Percentiles rank a stretch among this genome's conserved stretches.
These are phyloP conservation scores for Taiwanofungus camphoratus DNA, from an alignment of 1,284 basidiomycete genomes.

Conservation along the genomic window DNA sequence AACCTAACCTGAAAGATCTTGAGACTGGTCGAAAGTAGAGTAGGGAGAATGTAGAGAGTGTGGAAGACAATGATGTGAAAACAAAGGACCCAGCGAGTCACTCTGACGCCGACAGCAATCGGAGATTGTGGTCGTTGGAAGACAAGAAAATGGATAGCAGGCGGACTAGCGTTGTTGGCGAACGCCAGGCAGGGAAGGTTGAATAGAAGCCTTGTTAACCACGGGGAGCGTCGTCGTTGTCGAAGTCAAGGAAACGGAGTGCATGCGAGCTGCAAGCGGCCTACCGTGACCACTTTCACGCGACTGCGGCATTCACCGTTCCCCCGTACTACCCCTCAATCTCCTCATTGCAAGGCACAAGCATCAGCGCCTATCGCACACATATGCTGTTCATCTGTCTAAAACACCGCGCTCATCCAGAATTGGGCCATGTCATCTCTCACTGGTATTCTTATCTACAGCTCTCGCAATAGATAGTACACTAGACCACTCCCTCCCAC, in stretches of 20 bases:
- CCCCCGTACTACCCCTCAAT: neutral
- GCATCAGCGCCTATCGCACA: no score
- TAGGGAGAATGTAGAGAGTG: conserved; percentile 1
- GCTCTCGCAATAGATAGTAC: no score
- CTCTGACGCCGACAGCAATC: conserved; percentile 3
- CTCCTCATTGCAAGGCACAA: no score
- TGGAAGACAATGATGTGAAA: neutral
- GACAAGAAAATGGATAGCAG: neutral
- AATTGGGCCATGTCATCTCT: no score
- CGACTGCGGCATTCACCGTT: conserved; percentile 8
- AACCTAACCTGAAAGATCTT: no score
- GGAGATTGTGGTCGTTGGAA: neutral
- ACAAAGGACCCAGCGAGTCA: neutral
- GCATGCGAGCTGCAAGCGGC: neutral
- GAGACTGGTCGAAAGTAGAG: neutral
- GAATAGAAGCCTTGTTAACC: neutral
- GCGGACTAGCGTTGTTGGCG: neutral
- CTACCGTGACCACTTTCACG: conserved; percentile 8
- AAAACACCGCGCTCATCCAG: no score
- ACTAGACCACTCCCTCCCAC: no score
- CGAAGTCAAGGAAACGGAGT: neutral
- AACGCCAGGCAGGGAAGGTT: neutral
- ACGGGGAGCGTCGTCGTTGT: neutral
- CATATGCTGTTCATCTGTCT: no score
- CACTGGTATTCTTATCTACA: no score